These are phyloP conservation scores for Phytophthora pistaciae DNA, from an alignment of 352 stramenopile genomes.

Conservation along the genomic window DNA sequence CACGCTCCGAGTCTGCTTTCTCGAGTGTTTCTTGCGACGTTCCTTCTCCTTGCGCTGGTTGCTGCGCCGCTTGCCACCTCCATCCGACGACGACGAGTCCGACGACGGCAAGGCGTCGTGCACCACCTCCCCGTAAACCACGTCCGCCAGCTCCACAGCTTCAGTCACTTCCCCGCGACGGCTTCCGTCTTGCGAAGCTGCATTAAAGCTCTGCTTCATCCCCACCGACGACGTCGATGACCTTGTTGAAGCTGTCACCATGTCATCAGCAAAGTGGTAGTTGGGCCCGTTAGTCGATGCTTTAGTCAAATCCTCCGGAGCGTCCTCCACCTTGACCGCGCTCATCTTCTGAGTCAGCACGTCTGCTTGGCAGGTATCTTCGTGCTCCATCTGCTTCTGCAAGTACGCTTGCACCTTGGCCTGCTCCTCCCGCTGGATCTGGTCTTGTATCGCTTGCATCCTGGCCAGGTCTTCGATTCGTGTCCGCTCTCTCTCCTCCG, in stretches of 20 bases:
- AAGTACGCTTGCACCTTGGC: conserved; percentile 28
- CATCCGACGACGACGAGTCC: conserved; percentile 31
- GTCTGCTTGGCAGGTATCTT: conserved; percentile 26
- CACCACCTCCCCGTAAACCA: conserved; percentile 30
- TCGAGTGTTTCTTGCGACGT: conserved; percentile 7
- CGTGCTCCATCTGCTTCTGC: conserved; percentile 32
- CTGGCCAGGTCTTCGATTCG: conserved; percentile 10
- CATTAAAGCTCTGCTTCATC: conserved; percentile 14
- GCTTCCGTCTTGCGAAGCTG: conserved; percentile 1
- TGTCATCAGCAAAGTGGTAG: conserved; percentile 31
- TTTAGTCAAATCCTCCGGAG: conserved; percentile 7
- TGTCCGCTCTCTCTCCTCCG: conserved; percentile 14
- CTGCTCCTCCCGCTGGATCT: conserved; percentile 28
- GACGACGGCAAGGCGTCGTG: conserved; percentile 49
- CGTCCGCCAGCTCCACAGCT: conserved; percentile 13
- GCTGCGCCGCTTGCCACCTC: not conserved
- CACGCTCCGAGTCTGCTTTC: conserved; percentile 14
- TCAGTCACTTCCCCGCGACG: conserved; percentile 7
- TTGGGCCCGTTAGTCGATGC: not conserved
- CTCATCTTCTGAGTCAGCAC: conserved; percentile 8
- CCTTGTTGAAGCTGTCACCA: conserved; percentile 16
- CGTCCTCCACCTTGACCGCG: conserved; percentile 19
- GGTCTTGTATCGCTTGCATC: conserved; percentile 21
- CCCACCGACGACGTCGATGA: conserved; percentile 13
- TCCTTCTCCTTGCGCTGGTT: conserved; percentile 21